These are phyloP conservation scores for Diutina ranongensis DNA, from an alignment of 1,139 yeast species.

Conservation along the genomic window DNA sequence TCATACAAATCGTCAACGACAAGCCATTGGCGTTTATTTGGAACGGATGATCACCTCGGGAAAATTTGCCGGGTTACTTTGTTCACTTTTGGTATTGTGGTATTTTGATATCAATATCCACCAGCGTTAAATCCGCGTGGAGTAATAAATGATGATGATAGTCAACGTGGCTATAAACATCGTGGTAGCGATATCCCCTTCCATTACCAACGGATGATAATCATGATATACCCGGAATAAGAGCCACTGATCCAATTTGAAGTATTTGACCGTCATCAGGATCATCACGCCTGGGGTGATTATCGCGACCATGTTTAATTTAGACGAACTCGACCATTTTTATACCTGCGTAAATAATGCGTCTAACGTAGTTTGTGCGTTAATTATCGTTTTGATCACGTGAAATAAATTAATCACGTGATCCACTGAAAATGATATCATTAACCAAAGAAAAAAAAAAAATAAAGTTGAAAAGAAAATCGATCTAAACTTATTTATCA, in stretches of 20 bases:
- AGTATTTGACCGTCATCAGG: background rate
- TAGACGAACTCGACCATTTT: background rate
- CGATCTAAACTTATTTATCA: too few relatives aligned
- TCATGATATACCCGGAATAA: background rate
- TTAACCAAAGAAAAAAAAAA: too few relatives aligned
- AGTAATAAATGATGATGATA: background rate
- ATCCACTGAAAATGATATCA: too few relatives aligned
- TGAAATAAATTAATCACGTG: too few relatives aligned
- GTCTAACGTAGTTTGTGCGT: too few relatives aligned
- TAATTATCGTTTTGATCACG: too few relatives aligned
- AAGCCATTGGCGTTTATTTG: background rate
- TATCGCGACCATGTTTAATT: background rate
- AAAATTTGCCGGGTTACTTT: background rate
- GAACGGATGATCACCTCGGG: slow-evolving; percentile 1
- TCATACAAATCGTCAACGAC: background rate
- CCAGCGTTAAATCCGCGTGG: background rate
- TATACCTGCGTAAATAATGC: too few relatives aligned
- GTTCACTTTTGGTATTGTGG: slow-evolving; percentile 1
- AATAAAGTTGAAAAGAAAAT: too few relatives aligned
- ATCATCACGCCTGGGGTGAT: background rate
- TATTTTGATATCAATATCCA: background rate
- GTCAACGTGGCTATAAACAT: background rate
- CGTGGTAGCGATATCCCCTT: background rate
- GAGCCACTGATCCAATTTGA: background rate
- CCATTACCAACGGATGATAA: background rate